Evolutionary conservation across 164 flowering plant genomes (phyloP), one percentile per base, ranked within the genome.

Genomic region (Umbilicus rupestris): DNA sequence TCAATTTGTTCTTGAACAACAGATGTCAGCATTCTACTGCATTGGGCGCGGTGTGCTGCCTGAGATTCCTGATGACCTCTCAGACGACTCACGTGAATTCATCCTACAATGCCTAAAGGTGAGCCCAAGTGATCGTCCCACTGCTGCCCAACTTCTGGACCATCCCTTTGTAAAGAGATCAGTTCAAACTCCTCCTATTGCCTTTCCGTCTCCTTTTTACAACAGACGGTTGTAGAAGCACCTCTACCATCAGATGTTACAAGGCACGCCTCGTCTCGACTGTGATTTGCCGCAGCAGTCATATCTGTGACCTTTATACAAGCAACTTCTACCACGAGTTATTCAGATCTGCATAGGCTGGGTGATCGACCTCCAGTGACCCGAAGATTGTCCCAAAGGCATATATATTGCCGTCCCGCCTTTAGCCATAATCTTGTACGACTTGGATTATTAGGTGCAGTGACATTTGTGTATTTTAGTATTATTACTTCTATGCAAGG

Each of bases 1-100:
- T 11, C 47, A 5, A 67, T 19, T 28, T 63, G 28, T 68, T 73
- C 35, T 10, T 12, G 52, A 39, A 49, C 58, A 68, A 45, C 92
- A 92, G 96, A 79, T 85, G 81, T 78, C 72, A 72, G 98, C 98
- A 66, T 50, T 88, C 64, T 93, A 66, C 73, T 78, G 76, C 72
- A 93, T 93, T 69, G 97, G 98, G 49, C 81, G 63, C 63, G 92
- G 93, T 31, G 77, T 67, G 69, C 85, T 78, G 11, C 98, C 98
- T 30, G 65, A 74, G 42, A 73, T 93, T 65, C 96, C 98, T 24
- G 73, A 81, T 57, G 39, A 79, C 64, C 85, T 93, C 20, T 87
- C 96, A 16, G 70, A 7, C 50, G 97, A 84, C 77, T 91, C 96
- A 45, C 76, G 75, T 20, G 88, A 88, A 70, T 93, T 93, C 73